Evolutionary conservation across 1,284 basidiomycete species (phyloP), one percentile per base, ranked within the genome.

Genomic region (Peniophora sp.): DNA sequence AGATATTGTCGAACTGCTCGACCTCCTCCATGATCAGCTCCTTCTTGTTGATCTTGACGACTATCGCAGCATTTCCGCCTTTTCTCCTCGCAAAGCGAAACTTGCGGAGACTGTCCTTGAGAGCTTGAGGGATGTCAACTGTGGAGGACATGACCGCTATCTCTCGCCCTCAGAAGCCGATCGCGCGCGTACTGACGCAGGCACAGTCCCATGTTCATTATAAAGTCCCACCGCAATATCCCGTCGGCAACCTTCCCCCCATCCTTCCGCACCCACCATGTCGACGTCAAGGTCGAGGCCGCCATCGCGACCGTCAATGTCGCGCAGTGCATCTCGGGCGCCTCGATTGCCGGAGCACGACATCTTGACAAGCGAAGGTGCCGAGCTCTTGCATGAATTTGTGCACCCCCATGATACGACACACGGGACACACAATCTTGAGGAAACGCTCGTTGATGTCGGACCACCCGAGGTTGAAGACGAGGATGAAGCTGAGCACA

Each of bases 1-100:
- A 75, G 55, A 89, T 82, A 55, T 81, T 71, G 63, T 89, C 83
- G 56, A 89, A 85, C 60, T 83, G 79, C 56, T 92, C 89, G 34
- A 85, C 87, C 60, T 91, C 83, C 61, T 87, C 85, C 83, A 95
- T 87, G 57, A 81, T 63, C 53, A 93, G 75, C 60, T 81, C 75
- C 44, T 75, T 65, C 73, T 90, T 92, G 74, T 92, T 85, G 68
- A 94, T 90, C 79, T 92, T 92, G 64, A 93, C 82, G 55, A 92
- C 74, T 56, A 94, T 71, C 3, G 89, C 92, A 22, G 89, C 84
- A 60, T 76, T 85, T 25, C 83, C 84, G 35, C 74, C 69, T 60
- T 73, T 81, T 39, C 81, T 73, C 47, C 83, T 81, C 2, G 80
- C 77, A 63, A 94, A 92, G 41, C 92, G 77, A 70, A 95, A 94